Base-by-base conservation (phyloP, 1,139 yeast species). In the Candida sanyaensis region DNA sequence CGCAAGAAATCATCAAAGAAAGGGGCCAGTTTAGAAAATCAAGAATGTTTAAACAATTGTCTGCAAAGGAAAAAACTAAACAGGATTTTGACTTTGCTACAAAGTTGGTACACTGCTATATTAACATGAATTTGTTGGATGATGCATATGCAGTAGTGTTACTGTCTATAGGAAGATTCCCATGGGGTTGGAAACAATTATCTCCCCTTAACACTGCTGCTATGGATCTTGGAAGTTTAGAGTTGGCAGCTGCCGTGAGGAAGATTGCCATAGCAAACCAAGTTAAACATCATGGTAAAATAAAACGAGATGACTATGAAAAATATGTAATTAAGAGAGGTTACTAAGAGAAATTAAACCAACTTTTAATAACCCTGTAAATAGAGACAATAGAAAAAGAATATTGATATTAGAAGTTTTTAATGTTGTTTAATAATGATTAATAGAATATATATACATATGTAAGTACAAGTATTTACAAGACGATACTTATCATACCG, bases 21-120 rank as follows among this genome's bases (percentile, higher is more conserved):
- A 77, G 97, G 59, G 97, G 97, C 2, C 55, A 64, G 37, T 89
- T 76, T 67, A 74, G 97, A 43, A 83, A 82, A 50, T 75, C 88
- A 0, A 42, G 50, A 0, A 55, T 55, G 1, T 88, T 84, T 68
- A 77, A 71, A 48, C 47, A 54, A 0, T 55, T 83, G 31, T 48
- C 72, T 1, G 58, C 69, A 8, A 55, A 52, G 0, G 64, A 64
- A 32, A 83, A 82, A 55, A 77, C 77, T 40, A 57, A 64, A 9
- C 66, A 73, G 1, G 97, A 91, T 62, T 86, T 84, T 64, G 73
- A 73, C 50, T 87, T 88, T 70, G 95, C 96, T 2, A 66, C 77
- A 34, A 71, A 78, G 10, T 83, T 88, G 86, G 79, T 86, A 2
- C 65, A 70, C 7, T 66, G 82, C 23, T 72, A 86, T 48, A 73